A percentile compares a stretch with the other conserved stretches of the same genome.
Conservation (phyloP, 2,329 filamentous ascomycete species). For the Aciculosporium take region DNA sequence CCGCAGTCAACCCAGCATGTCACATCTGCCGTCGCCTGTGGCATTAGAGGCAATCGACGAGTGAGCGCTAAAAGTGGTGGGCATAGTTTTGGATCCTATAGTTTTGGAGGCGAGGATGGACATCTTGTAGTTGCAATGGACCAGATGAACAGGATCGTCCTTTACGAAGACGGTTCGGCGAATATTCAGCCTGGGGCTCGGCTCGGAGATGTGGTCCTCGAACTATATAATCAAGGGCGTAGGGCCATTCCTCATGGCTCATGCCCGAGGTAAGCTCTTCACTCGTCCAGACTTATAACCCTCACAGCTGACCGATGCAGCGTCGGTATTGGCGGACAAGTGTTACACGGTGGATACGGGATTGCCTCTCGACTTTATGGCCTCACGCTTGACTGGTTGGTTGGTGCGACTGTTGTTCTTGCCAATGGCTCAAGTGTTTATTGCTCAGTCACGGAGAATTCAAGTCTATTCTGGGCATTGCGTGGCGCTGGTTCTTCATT, state of each 20-base stretch:
- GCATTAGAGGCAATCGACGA: neutral
- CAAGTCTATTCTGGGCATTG: slow-evolving; percentile 34
- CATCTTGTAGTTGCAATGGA: slow-evolving; percentile 37
- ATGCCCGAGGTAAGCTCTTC: neutral
- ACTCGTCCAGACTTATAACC: slow-evolving; percentile 11
- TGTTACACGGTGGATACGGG: slow-evolving; percentile 44
- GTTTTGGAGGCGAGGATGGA: neutral
- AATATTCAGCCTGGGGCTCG: neutral
- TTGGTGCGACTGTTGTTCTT: slow-evolving; percentile 24
- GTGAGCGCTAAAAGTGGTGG: slow-evolving; percentile 1
- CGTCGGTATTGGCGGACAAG: slow-evolving; percentile 45
- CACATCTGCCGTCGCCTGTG: neutral
- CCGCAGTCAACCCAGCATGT: neutral
- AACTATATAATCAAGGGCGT: slow-evolving; percentile 11
- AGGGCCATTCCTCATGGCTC: slow-evolving; percentile 1
- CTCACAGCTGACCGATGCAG: slow-evolving; percentile 36
- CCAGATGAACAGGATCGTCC: neutral
- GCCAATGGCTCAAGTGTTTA: slow-evolving; percentile 21
- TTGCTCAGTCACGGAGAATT: slow-evolving; percentile 24
- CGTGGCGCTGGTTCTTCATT: slow-evolving; percentile 32
- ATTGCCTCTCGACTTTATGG: slow-evolving; percentile 40
- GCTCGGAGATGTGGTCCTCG: slow-evolving; percentile 28
- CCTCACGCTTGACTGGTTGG: slow-evolving; percentile 29
- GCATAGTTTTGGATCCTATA: neutral
- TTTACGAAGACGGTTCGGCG: neutral